Conservation (phyloP, 768 basidiomycete genomes). For the Galerina marginata region DNA sequence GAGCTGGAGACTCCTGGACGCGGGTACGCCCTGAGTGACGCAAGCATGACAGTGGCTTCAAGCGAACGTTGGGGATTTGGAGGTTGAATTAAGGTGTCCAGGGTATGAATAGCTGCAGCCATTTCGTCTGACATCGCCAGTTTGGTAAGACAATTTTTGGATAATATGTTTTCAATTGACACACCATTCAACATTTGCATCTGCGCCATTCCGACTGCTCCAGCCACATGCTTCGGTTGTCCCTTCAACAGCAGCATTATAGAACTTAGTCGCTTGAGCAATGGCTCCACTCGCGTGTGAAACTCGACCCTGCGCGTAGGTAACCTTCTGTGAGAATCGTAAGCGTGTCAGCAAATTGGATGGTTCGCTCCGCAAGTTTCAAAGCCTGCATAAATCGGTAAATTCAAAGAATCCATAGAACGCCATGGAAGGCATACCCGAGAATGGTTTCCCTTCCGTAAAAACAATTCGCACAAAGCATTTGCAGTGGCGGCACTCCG, state of each 20-base stretch:
- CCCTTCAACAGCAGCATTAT: constrained; percentile 66
- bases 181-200: constrained; percentile 84
- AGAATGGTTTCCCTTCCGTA: constrained; percentile 69
- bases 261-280: constrained; percentile 73
- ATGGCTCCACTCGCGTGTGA: constrained; percentile 72
- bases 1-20: constrained; percentile 79
- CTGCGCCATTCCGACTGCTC: constrained; percentile 85
- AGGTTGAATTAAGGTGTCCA: constrained; percentile 76
- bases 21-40: constrained; percentile 83
- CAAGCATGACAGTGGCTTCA: constrained; percentile 89
- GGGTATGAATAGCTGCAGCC: constrained; percentile 83
- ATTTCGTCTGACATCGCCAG: constrained; percentile 65
- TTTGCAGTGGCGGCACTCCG: constrained; percentile 83
- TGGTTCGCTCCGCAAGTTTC: constrained; percentile 92
- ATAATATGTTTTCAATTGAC: constrained; percentile 1
- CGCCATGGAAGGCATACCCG: constrained; percentile 46
- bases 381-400: constrained; percentile 58
- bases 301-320: constrained; percentile 80
- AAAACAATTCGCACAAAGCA: constrained; percentile 79
- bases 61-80: constrained; percentile 69
- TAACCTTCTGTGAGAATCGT: constrained; percentile 87
- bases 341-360: constrained; percentile 92
- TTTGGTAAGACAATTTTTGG: background rate
- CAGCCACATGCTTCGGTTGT: constrained; percentile 77
- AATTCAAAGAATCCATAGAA: background rate